Base-by-base conservation (phyloP, 768 basidiomycete genomes). In the Cyathus striatus region DNA sequence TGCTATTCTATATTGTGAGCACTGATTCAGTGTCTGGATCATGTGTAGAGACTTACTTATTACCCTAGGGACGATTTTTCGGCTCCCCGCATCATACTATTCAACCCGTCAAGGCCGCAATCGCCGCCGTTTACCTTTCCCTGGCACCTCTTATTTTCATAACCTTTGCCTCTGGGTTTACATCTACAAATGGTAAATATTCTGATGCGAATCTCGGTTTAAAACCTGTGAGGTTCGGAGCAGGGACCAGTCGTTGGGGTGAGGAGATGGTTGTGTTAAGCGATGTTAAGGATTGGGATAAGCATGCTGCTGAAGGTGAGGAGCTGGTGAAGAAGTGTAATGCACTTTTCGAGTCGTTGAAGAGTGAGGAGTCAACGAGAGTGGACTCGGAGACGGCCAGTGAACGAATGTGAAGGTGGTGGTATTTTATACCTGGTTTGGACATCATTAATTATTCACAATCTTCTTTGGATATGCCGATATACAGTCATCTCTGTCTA, bases 51-150 rank as follows among this genome's bases (percentile, higher is more conserved):
- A n/a, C n/a, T n/a, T n/a, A n/a, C n/a, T n/a, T 33, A 20, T 27
- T n/a, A 24, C 21, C 22, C 3, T 50, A 91, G 89, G 85, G 71
- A 23, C 85, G 90, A 14, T 56, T 75, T 18, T 55, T 81, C 23
- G 86, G 86, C 43, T 90, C 87, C 2, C 68, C 68, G 1, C 64
- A 85, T 52, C 86, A 88, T 50, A 65, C 79, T 12, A 84, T 89
- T 37, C 51, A 57, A 0, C 57, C 79, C 5, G 76, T 72, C 63
- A 82, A 82, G 54, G 81, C 81, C 7, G 83, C 89, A 3, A 64
- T 86, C 45, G 72, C 84, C 5, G 71, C 78, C 1, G 78, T 83
- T 4, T 77, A 90, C 56, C 57, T 84, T n/a, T 64, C 75, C 0
- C 74, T 92, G n/a, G 74, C 74, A 13, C 76, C 81, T 2, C 48